phyloP scores from a whole-genome alignment of 2,329 filamentous ascomycete genomes.

The Dothideomycetes sp. region DNA sequence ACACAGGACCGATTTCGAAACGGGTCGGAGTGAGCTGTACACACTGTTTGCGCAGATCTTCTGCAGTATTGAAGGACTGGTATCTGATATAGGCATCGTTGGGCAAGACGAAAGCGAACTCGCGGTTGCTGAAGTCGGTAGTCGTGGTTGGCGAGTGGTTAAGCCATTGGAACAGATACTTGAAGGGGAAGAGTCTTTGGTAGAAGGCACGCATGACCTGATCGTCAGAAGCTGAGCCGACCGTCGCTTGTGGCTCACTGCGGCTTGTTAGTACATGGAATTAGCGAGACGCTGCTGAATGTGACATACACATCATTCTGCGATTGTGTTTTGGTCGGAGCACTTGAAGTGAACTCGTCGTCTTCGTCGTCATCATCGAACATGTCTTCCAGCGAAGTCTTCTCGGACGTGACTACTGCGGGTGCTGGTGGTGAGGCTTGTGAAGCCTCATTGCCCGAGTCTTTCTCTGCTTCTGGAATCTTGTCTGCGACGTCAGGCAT shows the following conservation, averaged over 20 bases:
- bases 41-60: constrained; percentile 80
- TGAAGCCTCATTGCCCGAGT: constrained; percentile 16
- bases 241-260: constrained; percentile 29
- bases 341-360: constrained; percentile 49
- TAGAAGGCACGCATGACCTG: constrained; percentile 91
- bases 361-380: constrained; percentile 51
- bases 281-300: too few species aligned
- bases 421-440: constrained; percentile 15
- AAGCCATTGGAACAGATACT: constrained; percentile 92
- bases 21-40: constrained; percentile 79
- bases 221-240: constrained; percentile 53
- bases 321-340: constrained; percentile 36
- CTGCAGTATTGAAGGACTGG: constrained; percentile 63
- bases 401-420: constrained; percentile 15
- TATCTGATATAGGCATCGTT: constrained; percentile 91
- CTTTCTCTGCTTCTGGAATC: constrained; percentile 10
- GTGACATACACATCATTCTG: constrained; percentile 32
- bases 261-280: constrained; percentile 20
- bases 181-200: constrained; percentile 88
- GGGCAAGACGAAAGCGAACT: constrained; percentile 91
- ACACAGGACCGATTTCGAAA: constrained; percentile 98
- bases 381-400: constrained; percentile 47
- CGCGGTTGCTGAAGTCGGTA: constrained; percentile 82
- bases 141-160: constrained; percentile 84
- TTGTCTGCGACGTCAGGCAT: constrained; percentile 25